Conservation (phyloP, 106 monocot genomes). For the Iris macrosiphon region DNA sequence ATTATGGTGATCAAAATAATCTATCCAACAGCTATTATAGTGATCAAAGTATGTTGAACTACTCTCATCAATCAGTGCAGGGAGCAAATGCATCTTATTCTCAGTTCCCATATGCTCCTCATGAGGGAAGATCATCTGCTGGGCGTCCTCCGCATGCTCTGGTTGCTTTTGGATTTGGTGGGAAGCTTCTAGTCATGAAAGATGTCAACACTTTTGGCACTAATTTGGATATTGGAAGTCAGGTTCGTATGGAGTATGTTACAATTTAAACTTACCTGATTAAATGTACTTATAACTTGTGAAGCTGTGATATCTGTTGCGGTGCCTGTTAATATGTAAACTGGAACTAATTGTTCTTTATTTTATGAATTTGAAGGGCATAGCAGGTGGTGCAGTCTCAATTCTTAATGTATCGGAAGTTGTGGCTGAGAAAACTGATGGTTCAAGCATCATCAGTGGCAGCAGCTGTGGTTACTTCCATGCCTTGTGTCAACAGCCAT, state of each 20-base stretch:
- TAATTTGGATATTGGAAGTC: conserved; percentile 40
- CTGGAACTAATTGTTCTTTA: neutral
- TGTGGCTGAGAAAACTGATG: conserved; percentile 30
- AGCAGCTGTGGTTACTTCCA: conserved; percentile 44
- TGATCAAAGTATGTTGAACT: conserved; percentile 25
- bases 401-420: conserved; percentile 69
- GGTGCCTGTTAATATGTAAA: neutral
- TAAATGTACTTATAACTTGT: no score
- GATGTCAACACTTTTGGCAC: conserved; percentile 26
- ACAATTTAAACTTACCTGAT: neutral
- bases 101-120: conserved; percentile 31
- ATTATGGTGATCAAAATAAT: no score
- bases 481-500: conserved; percentile 62
- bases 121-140: conserved; percentile 64
- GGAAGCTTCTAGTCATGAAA: conserved; percentile 84
- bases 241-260: conserved; percentile 36
- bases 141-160: conserved; percentile 94
- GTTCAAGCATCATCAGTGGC: conserved; percentile 3
- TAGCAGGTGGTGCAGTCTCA: conserved; percentile 30
- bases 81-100: conserved; percentile 25
- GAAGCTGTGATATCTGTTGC: neutral
- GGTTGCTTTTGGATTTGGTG: conserved; percentile 94
- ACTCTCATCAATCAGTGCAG: conserved; percentile 41
- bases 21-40: conserved; percentile 25
- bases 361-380: conserved; percentile 36